Base-by-base conservation (phyloP, 495 filamentous ascomycete species). In the Corynascus novoguineensis region DNA sequence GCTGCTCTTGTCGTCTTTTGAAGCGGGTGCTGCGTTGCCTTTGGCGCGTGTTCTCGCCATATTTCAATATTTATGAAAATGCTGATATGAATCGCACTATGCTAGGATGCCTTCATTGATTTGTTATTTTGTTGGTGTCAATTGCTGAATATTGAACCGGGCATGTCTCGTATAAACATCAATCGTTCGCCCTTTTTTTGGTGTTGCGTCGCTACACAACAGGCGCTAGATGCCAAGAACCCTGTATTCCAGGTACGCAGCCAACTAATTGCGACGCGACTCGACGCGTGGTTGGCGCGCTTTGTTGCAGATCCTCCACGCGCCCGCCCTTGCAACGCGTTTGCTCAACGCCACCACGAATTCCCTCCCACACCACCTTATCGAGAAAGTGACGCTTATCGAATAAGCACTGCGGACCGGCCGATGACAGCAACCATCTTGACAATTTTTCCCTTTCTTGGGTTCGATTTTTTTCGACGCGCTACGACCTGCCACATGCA, bases 1-100 rank as follows among this genome's bases (percentile, higher is more conserved):
- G 4, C 60, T 41, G 10, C 61, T 63, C 5, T 44, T 55, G 34
- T 60, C 55, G 21, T 55, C 40, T 14, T 62, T 59, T 32, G 65
- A 57, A 11, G 67, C 50, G 38, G 68, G 54, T 14, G 65, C 50
- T n/a, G 51, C 11, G n/a, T 49, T 50, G 56, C 46, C 59, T 62
- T 65, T 65, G 17, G 63, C 60, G 32, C 63, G 53, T 35, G 68
- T 72, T 37, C 64, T 63, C 22, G 71, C 64, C 71, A 75, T 72
- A 50, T 24, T 9, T 49, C 5, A 0, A 28, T 37, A n/a, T 24
- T 38, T 51, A 29, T 35, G 34, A n/a, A 24, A 25, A 1, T 4
- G 11, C 24, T 22, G 24, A 15, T 10, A 10, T 5, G 9, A 38
- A n/a, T n/a, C n/a, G n/a, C n/a, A n/a, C n/a, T n/a, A n/a, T n/a